Conservation (phyloP, 495 filamentous ascomycete genomes). For the Hypoxylon fragiforme region DNA sequence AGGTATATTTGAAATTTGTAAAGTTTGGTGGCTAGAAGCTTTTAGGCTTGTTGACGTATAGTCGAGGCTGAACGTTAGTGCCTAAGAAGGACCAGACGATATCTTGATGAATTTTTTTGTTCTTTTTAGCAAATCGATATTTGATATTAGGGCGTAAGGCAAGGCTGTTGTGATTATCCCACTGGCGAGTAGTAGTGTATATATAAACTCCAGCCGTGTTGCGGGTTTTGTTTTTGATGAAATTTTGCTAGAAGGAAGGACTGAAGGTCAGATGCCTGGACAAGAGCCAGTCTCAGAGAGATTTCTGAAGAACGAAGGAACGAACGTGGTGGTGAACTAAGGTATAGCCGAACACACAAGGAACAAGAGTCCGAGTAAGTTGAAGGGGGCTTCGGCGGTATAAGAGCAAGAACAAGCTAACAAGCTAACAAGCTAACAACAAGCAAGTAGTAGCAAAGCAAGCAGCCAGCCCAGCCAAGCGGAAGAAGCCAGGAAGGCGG, state of each 20-base stretch:
- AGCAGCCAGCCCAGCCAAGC: no score
- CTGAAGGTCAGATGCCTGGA: conserved; percentile 44
- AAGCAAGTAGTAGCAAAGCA: no score
- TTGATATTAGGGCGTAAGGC: conserved; percentile 9
- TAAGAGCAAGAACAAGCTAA: no score
- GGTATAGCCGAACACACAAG: conserved; percentile 26
- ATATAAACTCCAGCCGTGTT: neutral
- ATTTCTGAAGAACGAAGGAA: conserved; percentile 36
- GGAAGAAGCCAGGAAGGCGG: no score
- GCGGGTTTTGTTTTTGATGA: neutral
- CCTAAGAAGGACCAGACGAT: no score
- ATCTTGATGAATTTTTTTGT: no score
- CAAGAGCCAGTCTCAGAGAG: conserved; percentile 19
- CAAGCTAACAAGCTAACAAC: no score
- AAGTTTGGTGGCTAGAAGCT: no score
- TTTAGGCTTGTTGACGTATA: no score
- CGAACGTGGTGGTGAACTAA: conserved; percentile 34
- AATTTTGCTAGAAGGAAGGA: conserved; percentile 46
- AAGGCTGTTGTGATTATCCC: no score
- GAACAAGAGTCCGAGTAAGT: conserved; percentile 11
- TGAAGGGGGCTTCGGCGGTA: conserved; percentile 31
- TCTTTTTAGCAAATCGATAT: neutral
- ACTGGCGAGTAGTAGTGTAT: neutral
- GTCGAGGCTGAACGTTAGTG: no score
- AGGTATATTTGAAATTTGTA: no score